phyloP scores from a whole-genome alignment of 495 filamentous ascomycete species.

The Aspergillus sparsus region DNA sequence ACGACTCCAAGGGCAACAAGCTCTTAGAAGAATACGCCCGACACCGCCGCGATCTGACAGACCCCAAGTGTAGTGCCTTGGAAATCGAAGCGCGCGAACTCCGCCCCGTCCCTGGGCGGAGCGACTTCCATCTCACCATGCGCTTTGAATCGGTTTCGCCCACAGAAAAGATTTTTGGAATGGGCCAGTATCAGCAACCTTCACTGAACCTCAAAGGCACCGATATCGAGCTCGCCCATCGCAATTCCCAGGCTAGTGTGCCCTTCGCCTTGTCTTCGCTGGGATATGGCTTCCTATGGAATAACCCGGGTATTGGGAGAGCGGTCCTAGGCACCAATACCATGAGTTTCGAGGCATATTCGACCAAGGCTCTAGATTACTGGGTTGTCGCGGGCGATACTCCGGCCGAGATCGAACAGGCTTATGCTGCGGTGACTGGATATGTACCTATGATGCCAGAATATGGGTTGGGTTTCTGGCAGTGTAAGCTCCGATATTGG shows the following conservation, averaged over 20 bases:
- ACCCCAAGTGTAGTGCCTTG: constrained; percentile 58
- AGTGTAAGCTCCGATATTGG: constrained; percentile 61
- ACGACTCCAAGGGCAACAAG: constrained; percentile 42
- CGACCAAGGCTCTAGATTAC: constrained; percentile 55
- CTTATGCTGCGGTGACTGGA: constrained; percentile 53
- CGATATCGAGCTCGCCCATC: constrained; percentile 61
- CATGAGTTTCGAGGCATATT: constrained; percentile 60
- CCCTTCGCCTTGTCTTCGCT: constrained; percentile 55
- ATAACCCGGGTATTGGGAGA: constrained; percentile 57
- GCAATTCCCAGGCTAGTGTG: constrained; percentile 60
- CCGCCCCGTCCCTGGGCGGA: constrained; percentile 46
- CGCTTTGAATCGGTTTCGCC: constrained; percentile 53
- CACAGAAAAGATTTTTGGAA: constrained; percentile 59
- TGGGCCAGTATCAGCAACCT: constrained; percentile 64
- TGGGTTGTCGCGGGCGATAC: constrained; percentile 59
- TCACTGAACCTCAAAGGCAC: constrained; percentile 56
- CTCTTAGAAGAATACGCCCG: constrained; percentile 59
- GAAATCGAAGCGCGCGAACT: constrained; percentile 57
- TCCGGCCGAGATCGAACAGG: constrained; percentile 52
- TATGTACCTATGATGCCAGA: constrained; percentile 63
- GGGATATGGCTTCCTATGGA: constrained; percentile 62
- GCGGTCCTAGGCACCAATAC: constrained; percentile 57
- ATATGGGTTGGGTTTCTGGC: constrained; percentile 63
- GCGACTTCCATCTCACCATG: constrained; percentile 54
- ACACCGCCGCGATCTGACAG: constrained; percentile 49